These are phyloP conservation scores for Xylaria sp. DNA, from an alignment of 2,329 filamentous ascomycete species.

Conservation along the genomic window DNA sequence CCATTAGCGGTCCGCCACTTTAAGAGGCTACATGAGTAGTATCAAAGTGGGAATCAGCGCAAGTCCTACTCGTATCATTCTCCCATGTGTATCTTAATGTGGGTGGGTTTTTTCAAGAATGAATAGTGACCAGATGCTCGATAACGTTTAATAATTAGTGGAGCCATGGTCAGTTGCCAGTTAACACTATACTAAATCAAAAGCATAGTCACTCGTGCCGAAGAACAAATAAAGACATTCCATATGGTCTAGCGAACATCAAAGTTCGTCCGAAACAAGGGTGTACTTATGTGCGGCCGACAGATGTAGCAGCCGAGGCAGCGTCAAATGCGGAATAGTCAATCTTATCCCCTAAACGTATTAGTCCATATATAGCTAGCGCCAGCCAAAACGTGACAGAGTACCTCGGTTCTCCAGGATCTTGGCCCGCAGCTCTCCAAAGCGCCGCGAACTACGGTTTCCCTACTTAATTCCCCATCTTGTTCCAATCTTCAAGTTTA, in stretches of 20 bases:
- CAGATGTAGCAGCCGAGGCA: conserved; percentile 27
- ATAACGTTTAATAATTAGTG: not conserved
- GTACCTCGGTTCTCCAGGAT: conserved; percentile 44
- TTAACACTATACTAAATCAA: no score
- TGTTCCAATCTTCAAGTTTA: not conserved
- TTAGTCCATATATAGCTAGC: conserved; percentile 32
- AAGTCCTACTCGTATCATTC: not conserved
- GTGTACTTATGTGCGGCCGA: not conserved
- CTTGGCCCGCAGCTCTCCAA: conserved; percentile 17
- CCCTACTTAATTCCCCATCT: conserved; percentile 23
- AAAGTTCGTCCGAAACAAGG: not conserved
- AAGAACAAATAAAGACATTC: not conserved
- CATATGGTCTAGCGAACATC: not conserved
- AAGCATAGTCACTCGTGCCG: not conserved
- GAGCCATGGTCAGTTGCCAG: no score
- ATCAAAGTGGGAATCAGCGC: not conserved
- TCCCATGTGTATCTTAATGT: not conserved
- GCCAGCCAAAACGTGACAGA: conserved; percentile 15
- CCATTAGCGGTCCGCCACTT: not conserved
- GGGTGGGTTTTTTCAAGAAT: not conserved
- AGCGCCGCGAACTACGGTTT: conserved; percentile 24
- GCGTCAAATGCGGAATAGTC: conserved; percentile 13
- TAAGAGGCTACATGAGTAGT: not conserved
- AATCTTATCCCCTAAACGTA: not conserved
- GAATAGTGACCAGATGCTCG: not conserved